Conservation (phyloP, 2,329 filamentous ascomycete genomes). For the Amesomyces nigricolor region DNA sequence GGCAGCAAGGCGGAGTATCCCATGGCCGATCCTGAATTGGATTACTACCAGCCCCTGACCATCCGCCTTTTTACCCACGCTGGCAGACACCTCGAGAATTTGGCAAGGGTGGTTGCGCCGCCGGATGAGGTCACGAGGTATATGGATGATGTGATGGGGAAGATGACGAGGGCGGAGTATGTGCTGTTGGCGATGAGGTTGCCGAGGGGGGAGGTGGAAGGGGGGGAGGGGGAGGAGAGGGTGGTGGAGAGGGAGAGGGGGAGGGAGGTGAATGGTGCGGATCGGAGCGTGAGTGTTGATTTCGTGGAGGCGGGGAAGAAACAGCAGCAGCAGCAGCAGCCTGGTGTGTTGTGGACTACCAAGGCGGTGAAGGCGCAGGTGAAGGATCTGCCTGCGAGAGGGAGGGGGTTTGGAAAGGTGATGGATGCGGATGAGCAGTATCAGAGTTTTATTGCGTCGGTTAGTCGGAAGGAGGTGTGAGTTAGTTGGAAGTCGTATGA, state of each 20-base stretch:
- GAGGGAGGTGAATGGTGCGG: conserved; percentile 3
- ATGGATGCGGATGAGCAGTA: conserved; percentile 42
- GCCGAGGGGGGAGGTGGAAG: conserved; percentile 38
- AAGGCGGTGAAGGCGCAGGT: conserved; percentile 28
- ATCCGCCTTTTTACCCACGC: conserved; percentile 52
- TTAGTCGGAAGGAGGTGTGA: conserved; percentile 31
- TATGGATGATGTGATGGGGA: conserved; percentile 66
- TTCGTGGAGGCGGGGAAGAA: conserved; percentile 4
- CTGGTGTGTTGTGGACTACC: conserved; percentile 33
- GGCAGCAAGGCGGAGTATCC: conserved; percentile 59
- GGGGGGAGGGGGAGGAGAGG: conserved; percentile 18
- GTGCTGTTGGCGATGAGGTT: conserved; percentile 62
- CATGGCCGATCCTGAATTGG: conserved; percentile 55
- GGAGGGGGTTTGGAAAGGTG: conserved; percentile 22
- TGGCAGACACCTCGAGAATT: conserved; percentile 54
- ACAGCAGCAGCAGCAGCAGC: conserved; percentile 14
- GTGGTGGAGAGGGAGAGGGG: not conserved
- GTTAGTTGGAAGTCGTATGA: not conserved
- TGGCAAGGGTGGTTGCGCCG: conserved; percentile 57
- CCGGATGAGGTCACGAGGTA: conserved; percentile 58
- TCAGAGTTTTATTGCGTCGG: conserved; percentile 39
- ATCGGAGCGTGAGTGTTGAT: conserved; percentile 12
- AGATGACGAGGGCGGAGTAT: conserved; percentile 63
- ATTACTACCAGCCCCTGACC: conserved; percentile 73
- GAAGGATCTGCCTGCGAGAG: conserved; percentile 18